These are phyloP conservation scores for Colletotrichum sp. DNA, from an alignment of 2,329 filamentous ascomycete genomes.

Conservation along the genomic window DNA sequence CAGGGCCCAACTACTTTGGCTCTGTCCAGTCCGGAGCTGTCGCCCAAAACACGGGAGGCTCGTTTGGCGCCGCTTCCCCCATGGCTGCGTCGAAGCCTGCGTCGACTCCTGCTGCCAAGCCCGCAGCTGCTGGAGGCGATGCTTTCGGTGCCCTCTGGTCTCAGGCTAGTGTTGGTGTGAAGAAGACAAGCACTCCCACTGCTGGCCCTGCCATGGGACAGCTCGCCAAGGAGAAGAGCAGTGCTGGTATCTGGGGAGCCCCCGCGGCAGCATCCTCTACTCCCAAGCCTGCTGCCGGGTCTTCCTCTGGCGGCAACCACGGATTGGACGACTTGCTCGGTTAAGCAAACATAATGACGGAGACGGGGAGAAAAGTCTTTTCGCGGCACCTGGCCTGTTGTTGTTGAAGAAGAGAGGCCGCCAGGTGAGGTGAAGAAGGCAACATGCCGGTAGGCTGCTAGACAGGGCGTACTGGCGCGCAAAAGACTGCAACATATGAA, in stretches of 20 bases:
- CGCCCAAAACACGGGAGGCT: constrained; percentile 25
- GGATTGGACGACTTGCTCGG: constrained; percentile 57
- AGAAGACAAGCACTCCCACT: constrained; percentile 69
- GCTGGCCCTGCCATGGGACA: constrained; percentile 85
- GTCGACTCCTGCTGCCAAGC: constrained; percentile 51
- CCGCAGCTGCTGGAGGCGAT: constrained; percentile 71
- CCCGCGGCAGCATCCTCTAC: constrained; percentile 49
- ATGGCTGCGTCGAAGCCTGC: constrained; percentile 55
- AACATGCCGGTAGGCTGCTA: constrained; percentile 36
- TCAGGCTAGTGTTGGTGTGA: constrained; percentile 73
- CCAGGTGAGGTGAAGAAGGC: background rate
- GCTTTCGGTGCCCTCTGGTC: constrained; percentile 91
- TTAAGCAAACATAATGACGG: constrained; percentile 25
- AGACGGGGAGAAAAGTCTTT: background rate
- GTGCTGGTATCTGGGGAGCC: constrained; percentile 90
- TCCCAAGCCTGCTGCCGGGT: constrained; percentile 30
- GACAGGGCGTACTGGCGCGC: constrained; percentile 48
- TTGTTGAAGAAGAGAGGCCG: constrained; percentile 1
- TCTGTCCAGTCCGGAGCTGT: constrained; percentile 65
- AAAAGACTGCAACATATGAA: constrained; percentile 36
- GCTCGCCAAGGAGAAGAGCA: constrained; percentile 97
- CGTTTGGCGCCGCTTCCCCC: constrained; percentile 24
- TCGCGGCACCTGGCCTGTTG: background rate
- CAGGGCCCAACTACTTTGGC: constrained; percentile 93
- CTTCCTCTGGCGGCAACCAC: constrained; percentile 21